Percentiles rank a stretch among this genome's conserved stretches.
These are phyloP conservation scores for Cnidoscolus chayamansa DNA, from an alignment of 441 rosid species.

Conservation along the genomic window DNA sequence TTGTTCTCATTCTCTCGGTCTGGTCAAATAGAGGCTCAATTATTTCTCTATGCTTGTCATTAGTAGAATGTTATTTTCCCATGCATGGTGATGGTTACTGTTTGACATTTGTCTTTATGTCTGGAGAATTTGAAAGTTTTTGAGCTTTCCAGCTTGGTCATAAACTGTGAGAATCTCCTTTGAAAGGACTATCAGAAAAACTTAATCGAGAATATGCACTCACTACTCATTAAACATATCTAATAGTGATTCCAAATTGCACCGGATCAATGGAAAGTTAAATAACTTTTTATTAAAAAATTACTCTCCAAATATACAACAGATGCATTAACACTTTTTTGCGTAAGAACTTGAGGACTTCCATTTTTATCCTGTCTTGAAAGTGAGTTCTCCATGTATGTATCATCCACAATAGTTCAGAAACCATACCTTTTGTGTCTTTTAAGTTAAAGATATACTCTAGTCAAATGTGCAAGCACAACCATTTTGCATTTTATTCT, in stretches of 20 bases:
- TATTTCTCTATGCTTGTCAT: neutral
- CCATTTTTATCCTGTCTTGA: neutral
- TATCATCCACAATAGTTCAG: neutral
- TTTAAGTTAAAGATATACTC: neutral
- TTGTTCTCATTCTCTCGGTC: neutral
- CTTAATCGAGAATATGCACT: neutral
- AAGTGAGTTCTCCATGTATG: neutral
- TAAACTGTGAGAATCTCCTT: neutral
- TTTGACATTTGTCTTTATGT: neutral
- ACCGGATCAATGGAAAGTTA: constrained; percentile 5
- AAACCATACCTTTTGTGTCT: neutral
- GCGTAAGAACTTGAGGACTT: neutral
- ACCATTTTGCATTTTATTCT: neutral
- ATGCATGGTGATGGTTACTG: neutral
- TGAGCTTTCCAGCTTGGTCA: neutral
- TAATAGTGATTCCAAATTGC: neutral
- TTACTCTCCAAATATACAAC: neutral
- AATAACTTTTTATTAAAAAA: neutral
- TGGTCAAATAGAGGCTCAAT: neutral
- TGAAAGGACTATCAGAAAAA: neutral
- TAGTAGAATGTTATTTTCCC: neutral
- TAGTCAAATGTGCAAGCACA: neutral
- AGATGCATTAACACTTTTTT: neutral
- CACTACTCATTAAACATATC: neutral
- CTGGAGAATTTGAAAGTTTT: neutral